Evolutionary conservation across 225 moss, liverwort and hornwort species (phyloP).

Genomic region (Polytrichum commune): DNA sequence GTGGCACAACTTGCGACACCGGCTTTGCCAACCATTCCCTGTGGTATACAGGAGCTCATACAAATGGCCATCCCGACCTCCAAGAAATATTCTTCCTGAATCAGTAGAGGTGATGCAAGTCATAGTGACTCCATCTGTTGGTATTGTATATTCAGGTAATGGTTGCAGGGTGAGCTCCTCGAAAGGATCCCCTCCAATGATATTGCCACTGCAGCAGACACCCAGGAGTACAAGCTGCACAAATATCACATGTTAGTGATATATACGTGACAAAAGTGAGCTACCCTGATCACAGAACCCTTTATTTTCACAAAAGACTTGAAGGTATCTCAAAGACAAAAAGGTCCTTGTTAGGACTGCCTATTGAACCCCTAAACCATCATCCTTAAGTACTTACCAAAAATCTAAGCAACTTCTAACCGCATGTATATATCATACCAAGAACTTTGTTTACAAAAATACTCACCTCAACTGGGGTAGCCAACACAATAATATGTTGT

Average conservation of each 20-base stretch:
- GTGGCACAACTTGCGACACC: constrained; percentile 97
- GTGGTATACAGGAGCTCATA: constrained; percentile 93
- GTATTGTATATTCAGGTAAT: constrained; percentile 87
- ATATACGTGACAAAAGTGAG: too few relatives aligned
- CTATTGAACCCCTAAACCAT: too few relatives aligned
- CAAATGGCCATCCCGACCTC: constrained; percentile 94
- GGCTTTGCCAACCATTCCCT: constrained; percentile 93
- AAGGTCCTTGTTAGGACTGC: too few relatives aligned
- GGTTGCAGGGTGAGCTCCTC: constrained; percentile 87
- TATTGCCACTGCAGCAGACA: constrained; percentile 96
- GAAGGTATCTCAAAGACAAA: too few relatives aligned
- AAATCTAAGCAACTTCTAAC: too few relatives aligned
- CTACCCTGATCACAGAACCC: too few relatives aligned
- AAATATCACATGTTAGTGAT: constrained; percentile 19
- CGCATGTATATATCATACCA: too few relatives aligned
- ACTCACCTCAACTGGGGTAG: constrained; percentile 91
- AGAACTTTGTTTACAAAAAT: not conserved
- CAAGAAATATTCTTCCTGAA: constrained; percentile 87
- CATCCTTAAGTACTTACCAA: too few relatives aligned
- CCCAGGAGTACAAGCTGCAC: constrained; percentile 95
- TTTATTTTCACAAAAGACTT: too few relatives aligned
- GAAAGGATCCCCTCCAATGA: constrained; percentile 70
- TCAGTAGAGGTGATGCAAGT: constrained; percentile 87
- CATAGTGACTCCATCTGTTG: constrained; percentile 95
- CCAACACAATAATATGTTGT: constrained; percentile 82